Conservation (phyloP, 345 rosid species). For the Physaria fendleri region DNA sequence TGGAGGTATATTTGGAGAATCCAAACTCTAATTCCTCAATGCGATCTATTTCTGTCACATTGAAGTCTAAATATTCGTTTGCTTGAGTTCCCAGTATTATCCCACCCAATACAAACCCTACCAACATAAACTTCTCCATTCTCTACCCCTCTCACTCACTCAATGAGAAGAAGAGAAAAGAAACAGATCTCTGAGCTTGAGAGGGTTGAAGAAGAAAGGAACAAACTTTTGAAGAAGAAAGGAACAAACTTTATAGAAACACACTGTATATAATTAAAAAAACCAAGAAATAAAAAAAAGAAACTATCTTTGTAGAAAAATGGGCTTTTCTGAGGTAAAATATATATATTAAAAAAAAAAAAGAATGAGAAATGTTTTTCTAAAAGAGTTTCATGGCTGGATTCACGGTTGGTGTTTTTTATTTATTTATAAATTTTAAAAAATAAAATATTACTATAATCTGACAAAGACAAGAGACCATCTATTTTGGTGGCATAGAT, state of each 20-base stretch:
- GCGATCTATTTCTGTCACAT: slow-evolving; percentile 51
- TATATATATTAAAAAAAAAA: not conserved
- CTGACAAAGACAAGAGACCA: slow-evolving; percentile 27
- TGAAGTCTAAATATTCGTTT: slow-evolving; percentile 41
- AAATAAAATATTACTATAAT: not conserved
- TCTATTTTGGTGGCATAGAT: slow-evolving; percentile 1
- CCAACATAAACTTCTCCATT: slow-evolving; percentile 38
- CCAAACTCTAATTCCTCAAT: slow-evolving; percentile 42
- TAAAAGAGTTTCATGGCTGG: slow-evolving; percentile 27
- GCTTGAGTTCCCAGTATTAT: slow-evolving; percentile 31
- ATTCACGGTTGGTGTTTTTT: slow-evolving; percentile 27
- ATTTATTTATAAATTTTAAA: not conserved
- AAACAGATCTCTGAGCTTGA: slow-evolving; percentile 15
- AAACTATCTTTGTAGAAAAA: slow-evolving; percentile 13
- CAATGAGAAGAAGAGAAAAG: slow-evolving; percentile 11
- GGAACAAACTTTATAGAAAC: slow-evolving; percentile 20
- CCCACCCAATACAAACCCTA: slow-evolving; percentile 27
- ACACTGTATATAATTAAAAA: not conserved
- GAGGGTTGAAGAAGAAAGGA: slow-evolving; percentile 20
- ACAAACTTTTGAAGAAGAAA: slow-evolving; percentile 24
- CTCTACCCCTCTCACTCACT: slow-evolving; percentile 13
- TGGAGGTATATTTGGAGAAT: slow-evolving; percentile 34
- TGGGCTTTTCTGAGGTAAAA: slow-evolving; percentile 10
- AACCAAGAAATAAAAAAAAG: not conserved
- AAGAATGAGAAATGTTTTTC: not conserved